Evolutionary conservation across 1,284 basidiomycete species (phyloP), one percentile per base, ranked within the genome.

Genomic region (Heterobasidion irregulare): DNA sequence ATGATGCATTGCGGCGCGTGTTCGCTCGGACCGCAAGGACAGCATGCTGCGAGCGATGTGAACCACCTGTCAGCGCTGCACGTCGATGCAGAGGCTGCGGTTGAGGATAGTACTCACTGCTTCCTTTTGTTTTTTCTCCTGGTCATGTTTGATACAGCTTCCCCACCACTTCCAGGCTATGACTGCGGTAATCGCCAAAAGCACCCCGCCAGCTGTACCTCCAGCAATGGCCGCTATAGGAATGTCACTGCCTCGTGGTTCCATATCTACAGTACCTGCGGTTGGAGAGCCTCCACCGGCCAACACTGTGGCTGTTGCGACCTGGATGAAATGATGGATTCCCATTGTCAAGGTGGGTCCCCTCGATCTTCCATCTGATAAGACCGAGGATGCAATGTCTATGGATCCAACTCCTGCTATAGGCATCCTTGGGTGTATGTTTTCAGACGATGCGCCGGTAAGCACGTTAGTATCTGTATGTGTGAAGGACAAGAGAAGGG

Each of bases 201-300:
- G 53, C 26, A 74, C 70, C 16, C 82, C 81, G 2, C 69, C 80
- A 2, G 64, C 68, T 0, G 73, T 67, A 2, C 80, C 81, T 8
- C 80, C 80, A 6, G 70, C 76, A 58, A 83, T 78, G 6, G 78
- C 75, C 15, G 63, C 75, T 15, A 82, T 63, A 9, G 80, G 80
- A 7, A 82, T 54, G 19, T 58, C 16, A 18, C 56, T 52, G 32
- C 45, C 4, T 6, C 6, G 26, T 26, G 26, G 26, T 6, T 43
- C 34, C 6, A 34, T 7, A 1, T 41, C 12, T 7, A 41, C 38
- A n/a, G 49, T 34, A 44, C 50, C 46, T 12, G 56, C 13, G 44
- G 43, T 53, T 15, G 41, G 34, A 54, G 47, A 46, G 47, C 57
- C 56, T 1, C 54, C 59, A 50, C 61, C 57, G 33, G 64, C 55